Evolutionary conservation across 768 basidiomycete genomes (phyloP), one percentile per base, ranked within the genome.

Genomic region (Mycena kentingensis): DNA sequence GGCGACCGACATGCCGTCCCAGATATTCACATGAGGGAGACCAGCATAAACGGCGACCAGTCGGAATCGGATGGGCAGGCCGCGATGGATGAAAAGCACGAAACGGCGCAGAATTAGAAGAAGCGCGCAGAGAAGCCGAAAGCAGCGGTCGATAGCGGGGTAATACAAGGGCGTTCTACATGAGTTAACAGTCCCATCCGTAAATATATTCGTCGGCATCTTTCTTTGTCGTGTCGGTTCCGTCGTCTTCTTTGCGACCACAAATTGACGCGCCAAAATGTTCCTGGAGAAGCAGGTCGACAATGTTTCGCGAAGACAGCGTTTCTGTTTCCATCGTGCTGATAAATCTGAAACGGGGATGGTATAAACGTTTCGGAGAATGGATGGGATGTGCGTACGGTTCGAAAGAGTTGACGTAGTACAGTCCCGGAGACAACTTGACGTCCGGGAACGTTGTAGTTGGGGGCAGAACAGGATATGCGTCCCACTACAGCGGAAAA

Each of bases 281-380:
- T 27, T 93, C 88, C 28, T 81, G 77, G 19, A 94, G 72, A 18
- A 93, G 75, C 22, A 90, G 72, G 61, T 93, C 91, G 41, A 92
- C 90, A 32, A 88, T 77, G 66, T 95, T 94, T 27, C 92, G 82
- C 1, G 90, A 82, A 0, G 90, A 78, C 27, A 96, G 67, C 0
- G 90, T 93, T 70, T 94, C 86, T 0, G 93, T 95, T 69, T 98
- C 95, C 95, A 98, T 97, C 5, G 92, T 93, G 13, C 86, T 90
- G 39, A 94, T 88, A 61, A 92, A 82, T 27, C 89, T 90, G 54
- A 10, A 54, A 32, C 38, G 19, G 35, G 16, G n/a, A 18, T 24
- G 54, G 51, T 25, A 28, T 16, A 39, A 34, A 24, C 35, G 39
- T 46, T 8, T 5, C n/a, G 8, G 19, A 5, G 26, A 27, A 25